Conservation (phyloP, 2,329 filamentous ascomycete species). For the Coniella vitis region DNA sequence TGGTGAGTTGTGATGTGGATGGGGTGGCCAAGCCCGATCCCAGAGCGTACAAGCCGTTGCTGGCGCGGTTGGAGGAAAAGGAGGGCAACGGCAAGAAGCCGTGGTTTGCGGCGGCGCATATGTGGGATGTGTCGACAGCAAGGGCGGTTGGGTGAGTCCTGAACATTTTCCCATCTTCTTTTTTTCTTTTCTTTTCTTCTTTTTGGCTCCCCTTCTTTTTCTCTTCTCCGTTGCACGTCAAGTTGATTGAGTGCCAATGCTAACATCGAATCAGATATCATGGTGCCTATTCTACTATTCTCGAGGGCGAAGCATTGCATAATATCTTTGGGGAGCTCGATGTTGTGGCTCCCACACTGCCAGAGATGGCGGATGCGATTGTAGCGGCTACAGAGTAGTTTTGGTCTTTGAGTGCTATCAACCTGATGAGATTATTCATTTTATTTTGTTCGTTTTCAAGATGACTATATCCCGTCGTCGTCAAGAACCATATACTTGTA, state of each 20-base stretch:
- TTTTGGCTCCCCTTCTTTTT: no score
- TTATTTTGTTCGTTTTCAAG: no score
- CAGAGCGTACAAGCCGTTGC: slow-evolving; percentile 35
- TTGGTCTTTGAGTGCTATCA: no score
- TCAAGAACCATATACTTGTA: no score
- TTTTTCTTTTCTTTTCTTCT: background rate
- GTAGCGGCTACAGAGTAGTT: slow-evolving; percentile 17
- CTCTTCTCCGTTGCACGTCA: no score
- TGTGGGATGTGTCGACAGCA: slow-evolving; percentile 50
- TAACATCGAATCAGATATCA: slow-evolving; percentile 30
- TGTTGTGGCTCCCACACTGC: slow-evolving; percentile 36
- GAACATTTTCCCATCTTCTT: no score
- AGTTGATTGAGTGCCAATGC: no score
- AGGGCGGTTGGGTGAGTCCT: slow-evolving; percentile 34
- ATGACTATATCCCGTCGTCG: no score
- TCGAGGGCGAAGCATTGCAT: slow-evolving; percentile 41
- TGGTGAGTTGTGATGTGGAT: slow-evolving; percentile 39
- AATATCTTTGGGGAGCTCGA: slow-evolving; percentile 45
- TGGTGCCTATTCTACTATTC: slow-evolving; percentile 43
- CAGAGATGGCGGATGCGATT: slow-evolving; percentile 37
- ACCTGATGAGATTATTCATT: background rate
- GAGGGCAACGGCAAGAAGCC: slow-evolving; percentile 16
- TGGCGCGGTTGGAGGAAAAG: slow-evolving; percentile 26
- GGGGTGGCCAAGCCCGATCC: slow-evolving; percentile 42
- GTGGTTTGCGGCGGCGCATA: slow-evolving; percentile 51